phyloP scores from a whole-genome alignment of 1,284 basidiomycete species.

The Irpex rosettiformis region DNA sequence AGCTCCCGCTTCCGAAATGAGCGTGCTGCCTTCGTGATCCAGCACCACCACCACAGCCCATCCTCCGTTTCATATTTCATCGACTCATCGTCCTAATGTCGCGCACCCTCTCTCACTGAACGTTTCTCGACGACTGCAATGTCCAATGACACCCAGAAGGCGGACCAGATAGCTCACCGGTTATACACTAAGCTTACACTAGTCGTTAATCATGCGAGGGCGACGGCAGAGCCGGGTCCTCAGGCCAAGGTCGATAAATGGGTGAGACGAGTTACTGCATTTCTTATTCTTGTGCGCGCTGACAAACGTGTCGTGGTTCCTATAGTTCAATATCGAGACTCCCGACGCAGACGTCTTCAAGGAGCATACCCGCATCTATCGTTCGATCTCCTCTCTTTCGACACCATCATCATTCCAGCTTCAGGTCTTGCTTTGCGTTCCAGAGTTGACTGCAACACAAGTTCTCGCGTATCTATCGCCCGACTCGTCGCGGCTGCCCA shows the following conservation, averaged over 20 bases:
- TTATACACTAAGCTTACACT: slow-evolving; percentile 77
- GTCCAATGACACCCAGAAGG: slow-evolving; percentile 62
- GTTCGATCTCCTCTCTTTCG: slow-evolving; percentile 48
- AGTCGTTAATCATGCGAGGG: slow-evolving; percentile 65
- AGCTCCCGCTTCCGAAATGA: slow-evolving; percentile 7
- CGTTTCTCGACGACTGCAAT: slow-evolving; percentile 29
- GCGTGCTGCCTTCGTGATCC: slow-evolving; percentile 21
- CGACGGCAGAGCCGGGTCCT: slow-evolving; percentile 43
- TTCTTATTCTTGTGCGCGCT: background rate
- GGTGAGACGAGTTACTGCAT: slow-evolving; percentile 42
- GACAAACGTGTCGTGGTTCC: background rate
- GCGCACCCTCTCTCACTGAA: slow-evolving; percentile 21
- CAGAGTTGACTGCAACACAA: slow-evolving; percentile 63
- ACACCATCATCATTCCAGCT: slow-evolving; percentile 53
- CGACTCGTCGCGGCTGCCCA: slow-evolving; percentile 53
- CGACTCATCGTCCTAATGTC: slow-evolving; percentile 27
- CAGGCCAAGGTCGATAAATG: slow-evolving; percentile 68
- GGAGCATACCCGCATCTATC: slow-evolving; percentile 59
- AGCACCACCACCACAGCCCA: slow-evolving; percentile 28
- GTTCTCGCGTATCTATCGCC: slow-evolving; percentile 64
- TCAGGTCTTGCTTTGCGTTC: slow-evolving; percentile 65
- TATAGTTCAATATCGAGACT: slow-evolving; percentile 77
- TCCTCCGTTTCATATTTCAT: slow-evolving; percentile 6
- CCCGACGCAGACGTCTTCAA: slow-evolving; percentile 63
- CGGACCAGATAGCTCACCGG: slow-evolving; percentile 78